Conservation (phyloP, 1,284 basidiomycete genomes). For the Mycosarcoma maydis region DNA sequence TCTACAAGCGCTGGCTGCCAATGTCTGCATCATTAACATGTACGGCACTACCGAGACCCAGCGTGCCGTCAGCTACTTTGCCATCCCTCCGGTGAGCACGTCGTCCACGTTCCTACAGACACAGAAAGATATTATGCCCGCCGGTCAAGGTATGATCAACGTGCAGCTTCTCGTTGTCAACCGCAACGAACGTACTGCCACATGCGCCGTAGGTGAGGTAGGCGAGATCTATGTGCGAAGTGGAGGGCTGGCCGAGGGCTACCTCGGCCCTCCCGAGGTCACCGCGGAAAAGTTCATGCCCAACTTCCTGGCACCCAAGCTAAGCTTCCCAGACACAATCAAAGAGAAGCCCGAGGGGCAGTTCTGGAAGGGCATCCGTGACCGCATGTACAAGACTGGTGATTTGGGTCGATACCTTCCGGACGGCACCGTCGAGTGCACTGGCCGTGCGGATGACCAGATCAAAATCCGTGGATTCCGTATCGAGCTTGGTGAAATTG, state of each 20-base stretch:
- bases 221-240: slow-evolving; percentile 99
- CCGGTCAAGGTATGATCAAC: slow-evolving; percentile 96
- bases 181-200: slow-evolving; percentile 84
- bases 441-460: slow-evolving; percentile 96
- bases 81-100: slow-evolving; percentile 83
- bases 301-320: slow-evolving; percentile 64
- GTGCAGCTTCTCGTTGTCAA: slow-evolving; percentile 98
- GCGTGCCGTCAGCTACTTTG: slow-evolving; percentile 96
- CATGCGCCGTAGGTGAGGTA: slow-evolving; percentile 94
- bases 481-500: slow-evolving; percentile 98
- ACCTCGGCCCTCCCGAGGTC: slow-evolving; percentile 80
- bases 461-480: slow-evolving; percentile 99
- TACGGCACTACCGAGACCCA: slow-evolving; percentile 99
- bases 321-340: slow-evolving; percentile 58
- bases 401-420: slow-evolving; percentile 95
- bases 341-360: slow-evolving; percentile 56
- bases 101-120: slow-evolving; percentile 90
- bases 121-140: slow-evolving; percentile 98
- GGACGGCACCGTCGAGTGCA: slow-evolving; percentile 94
- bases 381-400: slow-evolving; percentile 97
- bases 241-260: slow-evolving; percentile 94
- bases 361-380: slow-evolving; percentile 93
- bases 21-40: slow-evolving; percentile 95
- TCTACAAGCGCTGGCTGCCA: slow-evolving; percentile 89
- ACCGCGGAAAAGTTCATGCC: slow-evolving; percentile 74